Evolutionary conservation across 345 rosid species (phyloP), one percentile per base, ranked within the genome.

Genomic region (Acer saccharum): DNA sequence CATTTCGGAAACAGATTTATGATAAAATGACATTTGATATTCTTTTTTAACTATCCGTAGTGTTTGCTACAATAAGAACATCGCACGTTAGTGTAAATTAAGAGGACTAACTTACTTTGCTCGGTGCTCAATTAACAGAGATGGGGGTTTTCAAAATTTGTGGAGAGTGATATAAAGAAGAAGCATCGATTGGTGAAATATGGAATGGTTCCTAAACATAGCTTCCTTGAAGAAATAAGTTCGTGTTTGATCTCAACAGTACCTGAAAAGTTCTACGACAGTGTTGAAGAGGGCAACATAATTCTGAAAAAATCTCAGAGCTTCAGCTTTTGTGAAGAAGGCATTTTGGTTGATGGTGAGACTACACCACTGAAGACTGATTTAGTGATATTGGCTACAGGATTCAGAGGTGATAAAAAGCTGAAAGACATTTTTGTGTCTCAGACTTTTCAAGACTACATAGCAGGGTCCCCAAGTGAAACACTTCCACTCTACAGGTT

Each of bases 201-300:
- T n/a, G 88, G 87, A 58, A 80, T 87, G 88, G 86, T 85, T 13
- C 87, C 88, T 0, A 85, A 81, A 8, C 87, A 85, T 17, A 77
- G 86, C 18, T 87, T 85, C 63, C 79, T 78, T 58, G 83, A 78
- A 74, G 73, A 85, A 2, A 4, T 83, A 20, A 83, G 79, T 72
- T 80, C 88, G 2, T 87, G 87, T 64, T 1, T 35, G 41, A 7
- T 54, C 41, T 6, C 86, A 46, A 86, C 68, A 0, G 69, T 88
- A 16, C 89, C 90, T 0, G 70, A 74, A 3, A 79, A 81, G 8
- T 85, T 88, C 67, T 88, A 78, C 9, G 75, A 83, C 29, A 80
- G 60, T 68, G 87, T 86, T 46, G 86, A 86, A 25, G 82, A 84
- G 60, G 89, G 90, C 66, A 82, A 86, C 81, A 84, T 84, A 74